Evolutionary conservation across 768 basidiomycete species (phyloP).

Genomic region (Crepidotus variabilis): DNA sequence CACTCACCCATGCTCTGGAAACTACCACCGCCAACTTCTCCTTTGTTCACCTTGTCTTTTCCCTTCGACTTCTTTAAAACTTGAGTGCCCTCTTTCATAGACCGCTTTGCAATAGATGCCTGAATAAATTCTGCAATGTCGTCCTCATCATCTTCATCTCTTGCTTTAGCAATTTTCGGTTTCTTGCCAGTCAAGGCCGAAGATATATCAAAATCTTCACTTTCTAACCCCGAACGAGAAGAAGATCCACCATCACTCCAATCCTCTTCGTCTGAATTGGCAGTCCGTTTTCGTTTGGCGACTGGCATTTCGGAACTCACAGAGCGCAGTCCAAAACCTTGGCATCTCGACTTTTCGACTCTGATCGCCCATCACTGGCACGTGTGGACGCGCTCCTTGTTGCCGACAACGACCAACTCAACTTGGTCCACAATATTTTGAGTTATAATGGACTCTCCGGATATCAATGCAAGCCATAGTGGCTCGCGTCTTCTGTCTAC

Average conservation of each 20-base stretch:
- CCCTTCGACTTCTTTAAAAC: constrained; percentile 76
- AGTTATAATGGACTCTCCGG: constrained; percentile 9
- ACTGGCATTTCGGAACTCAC: constrained; percentile 8
- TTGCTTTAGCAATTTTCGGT: constrained; percentile 23
- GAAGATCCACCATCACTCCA: constrained; percentile 6
- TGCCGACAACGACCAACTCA: neutral
- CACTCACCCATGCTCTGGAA: constrained; percentile 92
- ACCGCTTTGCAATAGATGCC: constrained; percentile 64
- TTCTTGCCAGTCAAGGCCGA: constrained; percentile 52
- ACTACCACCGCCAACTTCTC: constrained; percentile 87
- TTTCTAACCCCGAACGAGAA: neutral
- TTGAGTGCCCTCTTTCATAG: constrained; percentile 73
- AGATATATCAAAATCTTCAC: constrained; percentile 47
- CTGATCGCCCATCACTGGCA: no score
- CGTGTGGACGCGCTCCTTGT: no score
- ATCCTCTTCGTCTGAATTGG: neutral
- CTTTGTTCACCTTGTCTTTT: constrained; percentile 65
- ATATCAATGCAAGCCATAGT: constrained; percentile 9
- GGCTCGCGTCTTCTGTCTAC: constrained; percentile 26
- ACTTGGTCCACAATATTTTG: neutral
- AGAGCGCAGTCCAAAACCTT: no score
- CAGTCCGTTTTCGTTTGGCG: constrained; percentile 15
- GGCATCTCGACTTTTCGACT: no score
- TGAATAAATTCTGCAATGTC: constrained; percentile 64
- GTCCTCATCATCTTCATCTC: constrained; percentile 51